Conservation (phyloP, 1,139 yeast species). For the Lodderomyces metapsilosis region DNA sequence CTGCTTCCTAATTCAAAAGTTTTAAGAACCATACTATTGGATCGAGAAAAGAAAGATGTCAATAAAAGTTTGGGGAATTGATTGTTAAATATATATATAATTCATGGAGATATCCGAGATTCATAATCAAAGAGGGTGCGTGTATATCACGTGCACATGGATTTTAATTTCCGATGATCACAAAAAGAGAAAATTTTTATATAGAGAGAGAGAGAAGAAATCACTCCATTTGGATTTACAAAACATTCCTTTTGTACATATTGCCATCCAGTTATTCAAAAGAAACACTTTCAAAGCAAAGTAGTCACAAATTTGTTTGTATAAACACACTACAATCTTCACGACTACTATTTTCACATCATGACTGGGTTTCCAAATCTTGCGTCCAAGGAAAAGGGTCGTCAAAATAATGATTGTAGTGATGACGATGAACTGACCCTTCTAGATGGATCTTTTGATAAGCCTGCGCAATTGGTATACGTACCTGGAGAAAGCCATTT, state of each 20-base stretch:
- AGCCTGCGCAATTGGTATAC: slow-evolving; percentile 33
- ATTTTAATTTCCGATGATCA: slow-evolving; percentile 1
- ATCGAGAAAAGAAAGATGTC: background rate
- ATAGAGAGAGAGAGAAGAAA: background rate
- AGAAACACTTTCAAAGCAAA: too few species aligned
- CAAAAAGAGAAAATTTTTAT: background rate
- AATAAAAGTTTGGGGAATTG: too few species aligned
- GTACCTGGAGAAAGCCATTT: slow-evolving; percentile 31
- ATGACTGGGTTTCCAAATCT: slow-evolving; percentile 10
- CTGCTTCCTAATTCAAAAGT: slow-evolving; percentile 31
- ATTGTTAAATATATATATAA: too few species aligned
- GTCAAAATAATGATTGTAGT: background rate
- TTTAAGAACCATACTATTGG: slow-evolving; percentile 39
- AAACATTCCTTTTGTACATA: background rate
- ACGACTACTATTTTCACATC: too few species aligned
- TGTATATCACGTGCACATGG: background rate
- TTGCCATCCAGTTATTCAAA: background rate
- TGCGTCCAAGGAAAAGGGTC: background rate
- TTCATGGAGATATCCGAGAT: slow-evolving; percentile 8
- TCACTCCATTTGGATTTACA: slow-evolving; percentile 1
- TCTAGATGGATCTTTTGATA: slow-evolving; percentile 12
- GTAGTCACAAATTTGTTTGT: too few species aligned
- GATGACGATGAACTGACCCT: slow-evolving; percentile 17
- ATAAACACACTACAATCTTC: too few species aligned
- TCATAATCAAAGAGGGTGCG: background rate